Evolutionary conservation across 495 filamentous ascomycete species (phyloP).

Genomic region (Pyrenula massariospora): DNA sequence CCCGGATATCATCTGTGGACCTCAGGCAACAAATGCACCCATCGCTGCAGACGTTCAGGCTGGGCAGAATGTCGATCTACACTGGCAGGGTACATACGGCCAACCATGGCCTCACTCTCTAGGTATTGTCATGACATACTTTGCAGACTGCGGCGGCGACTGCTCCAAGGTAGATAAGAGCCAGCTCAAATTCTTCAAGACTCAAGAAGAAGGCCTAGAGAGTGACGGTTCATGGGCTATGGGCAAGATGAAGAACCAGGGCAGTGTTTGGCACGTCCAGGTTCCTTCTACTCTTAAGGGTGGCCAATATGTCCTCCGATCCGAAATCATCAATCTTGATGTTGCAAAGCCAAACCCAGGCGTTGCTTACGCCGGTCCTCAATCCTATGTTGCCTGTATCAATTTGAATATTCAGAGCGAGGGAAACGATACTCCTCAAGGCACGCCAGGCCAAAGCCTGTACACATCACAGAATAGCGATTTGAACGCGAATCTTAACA

Average conservation of each 20-base stretch:
- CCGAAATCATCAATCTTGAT: constrained; percentile 77
- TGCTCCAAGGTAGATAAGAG: constrained; percentile 56
- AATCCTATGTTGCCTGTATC: constrained; percentile 71
- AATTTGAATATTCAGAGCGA: constrained; percentile 60
- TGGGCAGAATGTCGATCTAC: constrained; percentile 44
- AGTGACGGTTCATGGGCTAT: constrained; percentile 52
- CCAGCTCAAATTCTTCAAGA: constrained; percentile 64
- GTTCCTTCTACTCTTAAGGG: constrained; percentile 52
- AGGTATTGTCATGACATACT: constrained; percentile 64
- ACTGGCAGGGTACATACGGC: constrained; percentile 36
- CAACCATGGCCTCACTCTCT: constrained; percentile 50
- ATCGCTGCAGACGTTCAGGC: constrained; percentile 42
- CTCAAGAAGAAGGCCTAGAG: constrained; percentile 47
- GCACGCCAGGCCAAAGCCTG: constrained; percentile 48
- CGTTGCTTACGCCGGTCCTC: constrained; percentile 25
- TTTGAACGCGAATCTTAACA: constrained; percentile 54
- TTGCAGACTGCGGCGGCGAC: constrained; percentile 61
- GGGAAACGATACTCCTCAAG: constrained; percentile 45
- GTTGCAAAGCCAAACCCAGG: constrained; percentile 43
- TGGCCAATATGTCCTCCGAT: constrained; percentile 68
- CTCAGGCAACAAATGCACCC: constrained; percentile 36
- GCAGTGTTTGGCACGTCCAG: constrained; percentile 57
- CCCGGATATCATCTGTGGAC: constrained; percentile 61
- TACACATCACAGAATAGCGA: constrained; percentile 43
- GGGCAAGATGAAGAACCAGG: constrained; percentile 53